Base-by-base conservation (phyloP, 2,329 filamentous ascomycete genomes). In the Sarocladium kiliense region DNA sequence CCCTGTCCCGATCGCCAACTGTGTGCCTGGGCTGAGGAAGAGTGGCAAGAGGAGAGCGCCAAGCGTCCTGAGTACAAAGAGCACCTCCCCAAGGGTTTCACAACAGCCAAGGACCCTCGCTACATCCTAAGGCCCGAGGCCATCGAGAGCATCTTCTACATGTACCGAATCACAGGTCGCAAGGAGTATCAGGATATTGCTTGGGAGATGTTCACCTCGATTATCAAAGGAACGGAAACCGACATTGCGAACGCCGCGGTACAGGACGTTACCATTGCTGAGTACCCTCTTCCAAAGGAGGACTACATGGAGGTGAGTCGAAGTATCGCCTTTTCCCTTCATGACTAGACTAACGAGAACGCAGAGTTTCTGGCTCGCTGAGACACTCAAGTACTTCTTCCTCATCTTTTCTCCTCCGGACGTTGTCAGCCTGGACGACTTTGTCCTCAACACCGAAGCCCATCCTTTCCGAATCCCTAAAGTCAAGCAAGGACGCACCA, bases 101-200 rank as follows among this genome's bases (percentile, higher is more conserved):
- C 77, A 50, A 79, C 84, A 59, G 71, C 71, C 10, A 75, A 69
- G 0, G 77, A 81, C 54, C 66, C 77, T 0, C 71, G 74, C 3
- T 81, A 82, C 55, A 66, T 77, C 11, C 68, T 82, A 19, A 67
- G 79, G 0, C 76, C 77, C 0, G 89, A 93, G 70, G 88, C 88
- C 2, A 90, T 93, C 54, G 89, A 93, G 72, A 88, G 84, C 14
- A 81, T 94, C 3, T 93, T 90, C 68, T 81, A 90, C 65, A 82
- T 93, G 75, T 90, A 87, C 67, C 81, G 88, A 51, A 75, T 89
- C 54, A 91, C 87, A 0, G 88, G 86, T n/a, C 81, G 89, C 57
- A 62, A 75, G 1, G 73, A 76, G 42, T 87, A 83, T 74, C 81
- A 82, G 56, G 79, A 86, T 49, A 83, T 84, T 62, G 88, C 86